Conservation (phyloP, 805 yeast genomes). For the Teunomyces stri region DNA sequence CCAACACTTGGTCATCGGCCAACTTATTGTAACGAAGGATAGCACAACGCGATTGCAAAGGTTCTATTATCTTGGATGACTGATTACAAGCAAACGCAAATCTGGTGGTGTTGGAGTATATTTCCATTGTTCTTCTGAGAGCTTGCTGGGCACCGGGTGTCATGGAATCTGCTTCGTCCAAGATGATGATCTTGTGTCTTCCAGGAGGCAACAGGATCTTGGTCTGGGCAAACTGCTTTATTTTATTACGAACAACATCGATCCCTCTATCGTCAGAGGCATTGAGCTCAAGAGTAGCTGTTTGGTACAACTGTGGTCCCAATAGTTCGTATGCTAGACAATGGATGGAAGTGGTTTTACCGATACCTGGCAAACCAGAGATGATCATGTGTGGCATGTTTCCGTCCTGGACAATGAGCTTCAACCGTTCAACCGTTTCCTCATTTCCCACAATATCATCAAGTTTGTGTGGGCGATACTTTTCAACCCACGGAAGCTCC, state of each 20-base stretch:
- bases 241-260: constrained; percentile 90
- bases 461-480: constrained; percentile 78
- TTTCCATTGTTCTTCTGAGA: constrained; percentile 89
- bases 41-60: constrained; percentile 94
- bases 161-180: constrained; percentile 97
- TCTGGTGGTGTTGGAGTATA: constrained; percentile 91
- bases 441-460: constrained; percentile 91
- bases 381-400: constrained; percentile 96
- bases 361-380: constrained; percentile 96
- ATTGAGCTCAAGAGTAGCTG: constrained; percentile 88
- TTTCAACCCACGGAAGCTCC: constrained; percentile 73
- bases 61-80: constrained; percentile 92
- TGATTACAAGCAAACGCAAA: constrained; percentile 99
- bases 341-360: constrained; percentile 91
- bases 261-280: constrained; percentile 98
- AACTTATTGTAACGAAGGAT: constrained; percentile 80
- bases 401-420: constrained; percentile 85
- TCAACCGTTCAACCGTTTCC: constrained; percentile 82
- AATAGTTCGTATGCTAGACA: constrained; percentile 84
- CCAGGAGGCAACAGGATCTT: constrained; percentile 86
- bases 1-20: constrained; percentile 80
- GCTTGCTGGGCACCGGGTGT: constrained; percentile 97
- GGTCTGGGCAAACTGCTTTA: constrained; percentile 94
- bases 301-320: constrained; percentile 62
- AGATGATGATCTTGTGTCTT: constrained; percentile 84